Base-by-base conservation (phyloP, 495 filamentous ascomycete species). In the Beverwykella pulmonaria region DNA sequence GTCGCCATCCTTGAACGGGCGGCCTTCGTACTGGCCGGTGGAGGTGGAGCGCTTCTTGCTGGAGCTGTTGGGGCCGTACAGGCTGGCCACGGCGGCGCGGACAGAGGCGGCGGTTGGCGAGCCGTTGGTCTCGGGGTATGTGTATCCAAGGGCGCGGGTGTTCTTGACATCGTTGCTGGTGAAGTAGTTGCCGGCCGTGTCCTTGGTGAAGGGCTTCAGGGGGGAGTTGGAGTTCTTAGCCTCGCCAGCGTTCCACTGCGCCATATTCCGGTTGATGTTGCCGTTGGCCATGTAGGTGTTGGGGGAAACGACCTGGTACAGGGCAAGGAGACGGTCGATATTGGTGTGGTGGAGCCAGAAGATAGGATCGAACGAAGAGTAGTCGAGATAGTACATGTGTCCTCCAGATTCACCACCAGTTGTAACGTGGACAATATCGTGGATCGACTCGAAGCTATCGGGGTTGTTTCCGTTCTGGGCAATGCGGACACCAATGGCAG, bases 311-410 rank as follows among this genome's bases (percentile, higher is more conserved):
- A 54, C 44, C 44, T 70, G 70, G 53, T 66, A 67, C 61, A 72
- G 69, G 53, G 70, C 67, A n/a, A 69, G 41, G 1, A 63, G 58
- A 26, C 70, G 70, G 59, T 72, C 70, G 47, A 72, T 63, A 47
- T 72, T 72, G 63, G 39, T 59, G 61, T 72, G 70, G 56, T 72
- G 70, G 36, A 72, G 61, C 70, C 70, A 72, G 70, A 72, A 72
- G 36, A 63, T 29, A 17, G 70, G 70, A 32, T 72, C 70, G 41
- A 72, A 72, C 14, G 70, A 57, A 17, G 70, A 65, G 48, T 52
- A 55, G 39, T 69, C 66, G 39, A 72, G 39, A 47, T 69, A 69
- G 48, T 61, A 70, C 70, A 72, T 72, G 53, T 68, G 60, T 26
- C 69, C 69, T n/a, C 58, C 61, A 22, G 61, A 32, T 36, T 62